Evolutionary conservation across 768 basidiomycete genomes (phyloP).

Genomic region (Leccinum pellstonianum): DNA sequence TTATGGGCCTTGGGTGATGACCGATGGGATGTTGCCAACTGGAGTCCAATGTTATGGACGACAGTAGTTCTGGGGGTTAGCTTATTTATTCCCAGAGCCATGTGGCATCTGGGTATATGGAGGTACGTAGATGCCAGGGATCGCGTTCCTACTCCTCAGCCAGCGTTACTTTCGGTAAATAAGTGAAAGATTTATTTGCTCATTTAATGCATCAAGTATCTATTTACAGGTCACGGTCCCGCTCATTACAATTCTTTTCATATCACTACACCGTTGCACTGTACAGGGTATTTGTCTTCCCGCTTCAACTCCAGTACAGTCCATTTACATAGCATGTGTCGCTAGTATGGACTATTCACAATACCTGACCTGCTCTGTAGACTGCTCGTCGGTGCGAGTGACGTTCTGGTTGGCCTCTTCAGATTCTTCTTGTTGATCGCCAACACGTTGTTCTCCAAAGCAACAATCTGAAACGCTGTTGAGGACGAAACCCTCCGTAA

Average conservation of each 20-base stretch:
- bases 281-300: slow-evolving; percentile 19
- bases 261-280: neutral
- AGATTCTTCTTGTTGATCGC: slow-evolving; percentile 93
- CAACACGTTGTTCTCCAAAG: slow-evolving; percentile 89
- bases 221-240: slow-evolving; percentile 1
- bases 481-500: slow-evolving; percentile 2
- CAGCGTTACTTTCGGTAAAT: slow-evolving; percentile 7
- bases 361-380: slow-evolving; percentile 58
- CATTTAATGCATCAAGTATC: slow-evolving; percentile 19
- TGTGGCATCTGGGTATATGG: slow-evolving; percentile 75
- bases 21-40: slow-evolving; percentile 56
- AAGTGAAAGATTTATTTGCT: slow-evolving; percentile 22
- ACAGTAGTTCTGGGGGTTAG: slow-evolving; percentile 63
- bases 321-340: neutral
- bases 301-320: neutral
- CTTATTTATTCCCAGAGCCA: slow-evolving; percentile 64
- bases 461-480: slow-evolving; percentile 69
- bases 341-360: slow-evolving; percentile 64
- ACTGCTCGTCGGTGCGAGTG: slow-evolving; percentile 49
- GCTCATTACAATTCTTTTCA: neutral
- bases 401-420: slow-evolving; percentile 75
- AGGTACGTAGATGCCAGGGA: slow-evolving; percentile 71
- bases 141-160: slow-evolving; percentile 23
- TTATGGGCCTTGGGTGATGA: slow-evolving; percentile 76
- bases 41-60: slow-evolving; percentile 70